Base-by-base conservation (phyloP, 345 rosid species). In the Linum usitatissimum region DNA sequence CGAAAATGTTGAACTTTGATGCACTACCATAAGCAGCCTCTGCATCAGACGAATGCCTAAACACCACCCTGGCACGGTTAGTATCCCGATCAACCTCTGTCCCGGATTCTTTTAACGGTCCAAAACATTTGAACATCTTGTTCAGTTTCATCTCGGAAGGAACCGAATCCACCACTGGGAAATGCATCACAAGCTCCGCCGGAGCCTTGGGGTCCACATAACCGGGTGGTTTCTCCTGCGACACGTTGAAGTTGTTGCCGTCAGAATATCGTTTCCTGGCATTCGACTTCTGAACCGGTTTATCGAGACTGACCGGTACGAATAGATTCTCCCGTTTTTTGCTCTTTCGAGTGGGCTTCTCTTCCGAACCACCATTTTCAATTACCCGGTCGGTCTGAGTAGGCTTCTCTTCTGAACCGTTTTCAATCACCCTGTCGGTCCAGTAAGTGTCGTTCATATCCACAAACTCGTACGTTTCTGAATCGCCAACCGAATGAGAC, bases 381-480 rank as follows among this genome's bases (percentile, higher is more conserved):
- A 92, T 80, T 63, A 89, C 78, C 68, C 87, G 79, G 79, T 89
- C 91, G 42, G 77, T 82, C 45, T 71, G 69, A 18, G 75, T 34
- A 66, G 77, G 83, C 53, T 84, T 89, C 85, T 85, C 97, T 70
- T 84, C 95, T n/a, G 84, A 81, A 53, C 95, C 94, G 76, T 92
- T 89, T 69, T 85, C 83, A 42, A 92, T 81, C 64, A 89, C 78
- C 67, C 87, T 81, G 79, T 89, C 91, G 45, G 93, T 92, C 98
- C 98, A 92, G 60, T 86, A 92, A 62, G 96, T 86, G 70, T 92
- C 98, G 49, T 73, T 85, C 91, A 79, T 81, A 72, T 92, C 96
- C 75, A 87, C 98, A 70, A 89, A 92, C 73, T 89, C 96, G 68
- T 87, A 92, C 66, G 96, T 80, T 76, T 81, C 91, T 1, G 75